Percentiles rank a stretch among this genome's conserved stretches.
phyloP scores from a whole-genome alignment of 2,329 filamentous ascomycete genomes.

The Dactylellina drechsleri region DNA sequence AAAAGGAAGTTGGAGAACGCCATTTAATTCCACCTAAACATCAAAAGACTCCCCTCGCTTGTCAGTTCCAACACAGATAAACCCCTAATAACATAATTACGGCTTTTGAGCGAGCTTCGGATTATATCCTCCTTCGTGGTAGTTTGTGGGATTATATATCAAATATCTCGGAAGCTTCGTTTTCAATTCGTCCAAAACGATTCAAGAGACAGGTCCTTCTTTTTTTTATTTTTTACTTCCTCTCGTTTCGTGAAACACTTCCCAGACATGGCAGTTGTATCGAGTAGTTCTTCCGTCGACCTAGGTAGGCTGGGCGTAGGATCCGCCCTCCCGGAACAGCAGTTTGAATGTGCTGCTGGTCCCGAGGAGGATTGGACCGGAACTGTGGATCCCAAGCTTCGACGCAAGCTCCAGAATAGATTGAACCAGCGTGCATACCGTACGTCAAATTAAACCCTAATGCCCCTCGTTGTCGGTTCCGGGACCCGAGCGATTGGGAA shows the following conservation, averaged over 20 bases:
- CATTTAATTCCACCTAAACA: constrained; percentile 24
- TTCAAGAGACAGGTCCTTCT: constrained; percentile 1
- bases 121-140: constrained; percentile 3
- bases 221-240: not conserved
- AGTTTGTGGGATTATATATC: not conserved
- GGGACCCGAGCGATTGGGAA: constrained; percentile 16
- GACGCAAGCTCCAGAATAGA: constrained; percentile 58
- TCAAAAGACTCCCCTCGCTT: constrained; percentile 13
- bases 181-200: not conserved
- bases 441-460: constrained; percentile 37
- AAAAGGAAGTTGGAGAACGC: constrained; percentile 50
- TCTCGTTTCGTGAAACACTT: constrained; percentile 26
- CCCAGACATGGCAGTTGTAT: constrained; percentile 43
- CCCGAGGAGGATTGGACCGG: constrained; percentile 58
- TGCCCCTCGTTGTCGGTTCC: not conserved
- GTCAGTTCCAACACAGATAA: constrained; percentile 11
- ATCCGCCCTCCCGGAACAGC: constrained; percentile 52
- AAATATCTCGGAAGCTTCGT: not conserved
- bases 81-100: constrained; percentile 16
- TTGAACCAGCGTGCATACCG: constrained; percentile 56
- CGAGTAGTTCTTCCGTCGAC: constrained; percentile 45
- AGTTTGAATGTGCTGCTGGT: constrained; percentile 51
- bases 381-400: constrained; percentile 54
- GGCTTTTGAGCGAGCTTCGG: constrained; percentile 10
- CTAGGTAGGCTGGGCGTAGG: constrained; percentile 48